Percentiles rank a stretch among this genome's conserved stretches.
phyloP scores from a whole-genome alignment of 2,329 filamentous ascomycete species.

The Trichoderma koningiopsis region DNA sequence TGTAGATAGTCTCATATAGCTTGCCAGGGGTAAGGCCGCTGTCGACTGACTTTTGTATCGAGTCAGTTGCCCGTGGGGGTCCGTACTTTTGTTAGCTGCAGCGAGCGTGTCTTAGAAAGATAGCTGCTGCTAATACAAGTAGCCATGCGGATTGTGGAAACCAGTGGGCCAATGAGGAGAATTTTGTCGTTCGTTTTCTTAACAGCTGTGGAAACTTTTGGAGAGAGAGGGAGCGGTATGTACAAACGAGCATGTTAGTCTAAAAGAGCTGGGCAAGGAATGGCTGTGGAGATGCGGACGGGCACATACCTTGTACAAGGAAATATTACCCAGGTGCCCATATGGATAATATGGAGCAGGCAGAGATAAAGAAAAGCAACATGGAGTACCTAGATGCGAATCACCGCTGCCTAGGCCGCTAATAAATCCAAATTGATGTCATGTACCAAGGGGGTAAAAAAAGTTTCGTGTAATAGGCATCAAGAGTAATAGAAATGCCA shows the following conservation, averaged over 20 bases:
- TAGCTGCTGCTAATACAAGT: not conserved
- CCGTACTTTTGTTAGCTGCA: not conserved
- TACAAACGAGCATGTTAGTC: not conserved
- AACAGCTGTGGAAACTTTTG: not conserved
- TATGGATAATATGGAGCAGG: not conserved
- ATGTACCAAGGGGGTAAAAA: not conserved
- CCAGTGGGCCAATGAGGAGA: not conserved
- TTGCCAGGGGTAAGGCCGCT: not conserved
- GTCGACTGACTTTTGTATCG: not conserved
- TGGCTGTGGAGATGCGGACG: constrained; percentile 5
- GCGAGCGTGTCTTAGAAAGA: not conserved
- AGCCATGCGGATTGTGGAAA: not conserved
- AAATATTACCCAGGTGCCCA: not conserved
- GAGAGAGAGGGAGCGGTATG: constrained; percentile 1
- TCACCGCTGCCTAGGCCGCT: not conserved
- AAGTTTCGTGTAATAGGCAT: not conserved
- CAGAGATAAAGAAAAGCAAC: not conserved
- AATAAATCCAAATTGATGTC: not conserved
- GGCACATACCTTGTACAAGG: not conserved
- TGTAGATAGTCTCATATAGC: not conserved
- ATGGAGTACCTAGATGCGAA: not conserved
- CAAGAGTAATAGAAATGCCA: not conserved
- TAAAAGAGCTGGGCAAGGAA: not conserved
- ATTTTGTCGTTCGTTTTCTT: not conserved
- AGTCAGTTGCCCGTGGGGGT: constrained; percentile 10